phyloP scores from a whole-genome alignment of 2,329 filamentous ascomycete genomes.

The Beauveria scarabaeidicola region DNA sequence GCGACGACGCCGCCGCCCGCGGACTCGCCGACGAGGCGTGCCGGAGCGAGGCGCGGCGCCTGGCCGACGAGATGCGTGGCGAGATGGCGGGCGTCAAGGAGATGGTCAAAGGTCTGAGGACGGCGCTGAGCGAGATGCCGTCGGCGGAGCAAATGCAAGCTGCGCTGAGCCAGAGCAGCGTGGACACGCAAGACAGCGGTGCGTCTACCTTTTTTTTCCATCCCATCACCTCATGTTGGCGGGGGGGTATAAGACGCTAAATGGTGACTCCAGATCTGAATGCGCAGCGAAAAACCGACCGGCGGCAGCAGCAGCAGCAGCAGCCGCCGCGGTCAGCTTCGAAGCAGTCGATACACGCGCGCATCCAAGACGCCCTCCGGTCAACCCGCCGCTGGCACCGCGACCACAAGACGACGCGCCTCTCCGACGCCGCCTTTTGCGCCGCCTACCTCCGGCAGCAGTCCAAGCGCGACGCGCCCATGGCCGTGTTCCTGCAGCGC shows the following conservation, averaged over 20 bases:
- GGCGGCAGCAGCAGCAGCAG: neutral
- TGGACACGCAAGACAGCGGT: neutral
- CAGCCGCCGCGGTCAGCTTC: neutral
- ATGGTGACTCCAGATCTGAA: neutral
- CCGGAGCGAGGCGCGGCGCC: slow-evolving; percentile 15
- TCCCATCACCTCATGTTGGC: no score
- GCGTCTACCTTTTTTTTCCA: neutral
- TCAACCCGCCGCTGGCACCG: slow-evolving; percentile 32
- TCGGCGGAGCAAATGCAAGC: slow-evolving; percentile 16
- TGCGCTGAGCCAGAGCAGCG: slow-evolving; percentile 13
- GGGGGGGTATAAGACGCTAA: neutral
- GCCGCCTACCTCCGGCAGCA: slow-evolving; percentile 28
- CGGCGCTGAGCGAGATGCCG: slow-evolving; percentile 18
- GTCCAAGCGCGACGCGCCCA: slow-evolving; percentile 24
- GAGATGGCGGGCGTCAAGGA: slow-evolving; percentile 19
- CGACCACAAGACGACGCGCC: slow-evolving; percentile 27
- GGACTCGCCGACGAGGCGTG: slow-evolving; percentile 15
- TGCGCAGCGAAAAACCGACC: neutral
- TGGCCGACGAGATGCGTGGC: slow-evolving; percentile 14
- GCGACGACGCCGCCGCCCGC: slow-evolving; percentile 4
- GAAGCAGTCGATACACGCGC: slow-evolving; percentile 13
- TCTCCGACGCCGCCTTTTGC: slow-evolving; percentile 27
- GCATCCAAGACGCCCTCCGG: slow-evolving; percentile 27
- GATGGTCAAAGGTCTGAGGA: slow-evolving; percentile 17
- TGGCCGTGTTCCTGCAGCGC: slow-evolving; percentile 27